A percentile compares a stretch with the other conserved stretches of the same genome.
Conservation (phyloP, 1,139 yeast genomes). For the Geotrichum australiense region DNA sequence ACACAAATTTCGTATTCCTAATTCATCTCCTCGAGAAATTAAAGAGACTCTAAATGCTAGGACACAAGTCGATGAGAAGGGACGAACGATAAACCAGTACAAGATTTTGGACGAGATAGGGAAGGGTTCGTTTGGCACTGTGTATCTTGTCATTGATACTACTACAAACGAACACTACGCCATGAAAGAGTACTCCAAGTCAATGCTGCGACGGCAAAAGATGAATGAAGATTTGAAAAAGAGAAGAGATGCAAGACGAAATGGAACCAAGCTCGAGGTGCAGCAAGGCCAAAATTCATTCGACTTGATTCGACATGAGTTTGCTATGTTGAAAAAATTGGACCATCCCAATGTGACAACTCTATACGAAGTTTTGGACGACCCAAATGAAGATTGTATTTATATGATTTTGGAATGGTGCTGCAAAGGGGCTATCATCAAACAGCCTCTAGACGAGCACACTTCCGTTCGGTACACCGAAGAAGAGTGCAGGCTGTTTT, state of each 20-base stretch:
- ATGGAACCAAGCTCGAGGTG: constrained; percentile 2
- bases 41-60: constrained; percentile 37
- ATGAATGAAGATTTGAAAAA: constrained; percentile 13
- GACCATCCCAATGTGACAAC: constrained; percentile 78
- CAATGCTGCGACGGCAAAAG: constrained; percentile 37
- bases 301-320: constrained; percentile 59
- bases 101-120: constrained; percentile 61
- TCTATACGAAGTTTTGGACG: constrained; percentile 75
- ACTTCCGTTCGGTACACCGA: constrained; percentile 27
- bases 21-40: constrained; percentile 31
- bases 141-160: constrained; percentile 71
- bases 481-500: constrained; percentile 40
- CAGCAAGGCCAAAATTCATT: constrained; percentile 21
- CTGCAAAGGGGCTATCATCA: constrained; percentile 39
- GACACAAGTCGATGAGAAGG: constrained; percentile 31
- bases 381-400: constrained; percentile 56
- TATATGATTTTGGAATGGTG: constrained; percentile 78
- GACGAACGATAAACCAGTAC: constrained; percentile 42
- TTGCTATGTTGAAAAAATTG: constrained; percentile 72
- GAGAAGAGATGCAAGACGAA: constrained; percentile 11
- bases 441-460: constrained; percentile 17
- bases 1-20: constrained; percentile 35
- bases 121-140: constrained; percentile 85
- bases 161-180: constrained; percentile 41
- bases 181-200: constrained; percentile 55